A percentile compares a stretch with the other conserved stretches of the same genome.
Evolutionary conservation across 306 rosid genomes (phyloP).

Genomic region (Lupinus albus): DNA sequence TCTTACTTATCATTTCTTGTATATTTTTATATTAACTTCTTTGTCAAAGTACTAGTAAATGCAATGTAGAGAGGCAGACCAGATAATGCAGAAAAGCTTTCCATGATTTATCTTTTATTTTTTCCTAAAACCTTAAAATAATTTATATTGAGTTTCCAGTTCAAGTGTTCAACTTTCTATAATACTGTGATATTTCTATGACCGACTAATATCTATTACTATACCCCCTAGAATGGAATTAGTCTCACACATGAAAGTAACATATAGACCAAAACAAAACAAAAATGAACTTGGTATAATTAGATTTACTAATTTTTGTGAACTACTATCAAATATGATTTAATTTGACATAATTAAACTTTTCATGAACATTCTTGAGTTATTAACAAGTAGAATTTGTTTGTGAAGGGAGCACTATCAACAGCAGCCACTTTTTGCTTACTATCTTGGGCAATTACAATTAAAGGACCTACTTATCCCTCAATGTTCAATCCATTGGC

Average conservation of each 20-base stretch:
- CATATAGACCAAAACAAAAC: no score
- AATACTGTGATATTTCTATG: no score
- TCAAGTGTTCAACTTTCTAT: not conserved
- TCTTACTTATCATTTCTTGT: not conserved
- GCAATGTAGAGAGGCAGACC: not conserved
- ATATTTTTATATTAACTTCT: not conserved
- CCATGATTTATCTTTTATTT: not conserved
- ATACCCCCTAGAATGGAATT: no score
- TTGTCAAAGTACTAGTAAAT: not conserved
- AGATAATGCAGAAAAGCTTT: not conserved
- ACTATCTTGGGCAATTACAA: conserved; percentile 53
- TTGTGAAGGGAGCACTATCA: conserved; percentile 58
- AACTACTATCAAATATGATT: not conserved
- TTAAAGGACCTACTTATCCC: conserved; percentile 68
- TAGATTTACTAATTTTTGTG: not conserved
- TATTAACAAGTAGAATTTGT: not conserved
- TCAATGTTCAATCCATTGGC: conserved; percentile 75
- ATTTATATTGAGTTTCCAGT: not conserved
- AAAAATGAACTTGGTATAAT: no score
- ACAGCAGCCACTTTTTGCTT: conserved; percentile 68
- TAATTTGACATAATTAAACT: not conserved
- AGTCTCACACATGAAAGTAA: no score
- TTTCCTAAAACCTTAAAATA: not conserved
- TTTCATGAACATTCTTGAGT: not conserved
- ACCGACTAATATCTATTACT: no score